A percentile compares a stretch with the other conserved stretches of the same genome.
phyloP scores from a whole-genome alignment of 1,284 basidiomycete genomes.

The Rhizoctonia solani region DNA sequence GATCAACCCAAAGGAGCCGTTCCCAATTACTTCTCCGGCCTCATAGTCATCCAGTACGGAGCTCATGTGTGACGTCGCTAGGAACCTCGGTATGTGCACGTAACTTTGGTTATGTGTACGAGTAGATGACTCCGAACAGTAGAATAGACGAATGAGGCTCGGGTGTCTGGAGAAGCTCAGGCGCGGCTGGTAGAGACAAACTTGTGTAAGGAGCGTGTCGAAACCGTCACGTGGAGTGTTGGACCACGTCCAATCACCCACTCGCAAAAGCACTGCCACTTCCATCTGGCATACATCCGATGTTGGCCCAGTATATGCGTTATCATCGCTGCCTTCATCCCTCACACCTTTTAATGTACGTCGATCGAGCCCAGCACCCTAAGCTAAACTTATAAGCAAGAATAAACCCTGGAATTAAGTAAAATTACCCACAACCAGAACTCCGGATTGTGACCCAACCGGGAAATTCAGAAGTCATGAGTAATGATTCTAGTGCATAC shows the following conservation, averaged over 20 bases:
- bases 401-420: too few relatives aligned
- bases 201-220: slow-evolving; percentile 18
- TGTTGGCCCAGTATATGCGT: too few relatives aligned
- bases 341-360: too few relatives aligned
- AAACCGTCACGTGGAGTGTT: slow-evolving; percentile 21
- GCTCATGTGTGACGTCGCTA: slow-evolving; percentile 12
- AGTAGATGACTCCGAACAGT: not conserved
- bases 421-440: too few relatives aligned
- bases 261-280: not conserved
- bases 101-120: too few relatives aligned
- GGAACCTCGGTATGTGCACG: too few relatives aligned
- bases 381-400: too few relatives aligned
- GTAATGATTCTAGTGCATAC: too few relatives aligned
- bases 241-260: not conserved
- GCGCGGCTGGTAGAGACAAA: not conserved
- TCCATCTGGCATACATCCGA: not conserved
- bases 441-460: too few relatives aligned
- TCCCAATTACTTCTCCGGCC: slow-evolving; percentile 88
- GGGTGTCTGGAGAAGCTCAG: not conserved
- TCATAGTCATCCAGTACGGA: slow-evolving; percentile 75
- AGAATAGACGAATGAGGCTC: not conserved
- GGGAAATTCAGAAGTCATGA: too few relatives aligned
- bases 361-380: too few relatives aligned
- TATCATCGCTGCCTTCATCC: too few relatives aligned
- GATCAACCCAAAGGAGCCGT: slow-evolving; percentile 97